Evolutionary conservation across 768 basidiomycete genomes (phyloP).

Genomic region (Mycena epipterygia): DNA sequence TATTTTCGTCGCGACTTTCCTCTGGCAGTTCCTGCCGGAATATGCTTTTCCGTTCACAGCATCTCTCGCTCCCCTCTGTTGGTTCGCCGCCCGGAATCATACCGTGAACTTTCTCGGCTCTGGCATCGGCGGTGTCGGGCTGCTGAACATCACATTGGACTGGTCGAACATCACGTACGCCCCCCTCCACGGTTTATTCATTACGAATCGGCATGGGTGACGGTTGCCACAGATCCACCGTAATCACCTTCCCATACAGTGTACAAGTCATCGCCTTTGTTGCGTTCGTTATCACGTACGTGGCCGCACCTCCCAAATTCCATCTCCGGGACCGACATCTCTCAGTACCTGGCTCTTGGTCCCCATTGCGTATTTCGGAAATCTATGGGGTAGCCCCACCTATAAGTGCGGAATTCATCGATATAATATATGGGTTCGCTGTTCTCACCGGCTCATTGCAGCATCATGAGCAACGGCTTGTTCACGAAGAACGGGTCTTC

Average conservation of each 20-base stretch:
- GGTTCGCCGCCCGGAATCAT: neutral
- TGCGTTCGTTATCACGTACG: neutral
- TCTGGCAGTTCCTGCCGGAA: constrained; percentile 15
- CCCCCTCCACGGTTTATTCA: neutral
- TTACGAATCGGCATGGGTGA: neutral
- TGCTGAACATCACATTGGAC: constrained; percentile 16
- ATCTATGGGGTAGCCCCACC: constrained; percentile 14
- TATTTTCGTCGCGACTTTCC: neutral
- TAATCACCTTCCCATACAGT: neutral
- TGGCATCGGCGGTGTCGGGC: neutral
- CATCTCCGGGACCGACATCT: neutral
- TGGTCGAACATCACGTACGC: constrained; percentile 18
- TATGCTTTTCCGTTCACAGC: constrained; percentile 15
- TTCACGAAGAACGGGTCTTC: constrained; percentile 18
- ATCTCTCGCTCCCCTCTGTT: constrained; percentile 14
- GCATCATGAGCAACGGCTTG: constrained; percentile 18
- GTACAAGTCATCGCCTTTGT: constrained; percentile 2
- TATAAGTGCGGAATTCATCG: neutral
- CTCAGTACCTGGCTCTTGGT: constrained; percentile 16
- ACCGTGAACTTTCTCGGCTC: constrained; percentile 13
- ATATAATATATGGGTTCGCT: neutral
- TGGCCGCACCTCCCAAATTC: neutral
- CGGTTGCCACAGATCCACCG: neutral
- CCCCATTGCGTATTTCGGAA: constrained; percentile 19
- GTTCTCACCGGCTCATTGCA: neutral